A percentile compares a stretch with the other conserved stretches of the same genome.
Evolutionary conservation across 768 basidiomycete species (phyloP).

Genomic region (Pleurotus eryngii): DNA sequence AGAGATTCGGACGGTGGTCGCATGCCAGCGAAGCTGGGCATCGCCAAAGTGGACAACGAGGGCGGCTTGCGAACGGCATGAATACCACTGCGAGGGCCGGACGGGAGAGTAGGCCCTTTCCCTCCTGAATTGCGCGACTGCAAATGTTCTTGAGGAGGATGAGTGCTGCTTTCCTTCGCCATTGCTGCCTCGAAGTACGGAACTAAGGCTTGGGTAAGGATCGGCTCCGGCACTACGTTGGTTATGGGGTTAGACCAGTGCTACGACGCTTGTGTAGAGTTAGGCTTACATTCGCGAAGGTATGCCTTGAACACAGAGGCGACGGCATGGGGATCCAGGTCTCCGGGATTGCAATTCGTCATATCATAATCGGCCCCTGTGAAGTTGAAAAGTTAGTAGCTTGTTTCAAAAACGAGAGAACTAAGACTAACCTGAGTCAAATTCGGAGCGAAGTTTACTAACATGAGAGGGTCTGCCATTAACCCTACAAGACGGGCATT

Average conservation of each 20-base stretch:
- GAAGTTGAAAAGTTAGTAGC: slow-evolving; percentile 8
- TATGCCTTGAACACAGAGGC: slow-evolving; percentile 91
- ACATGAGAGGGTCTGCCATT: slow-evolving; percentile 83
- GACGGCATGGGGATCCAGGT: slow-evolving; percentile 93
- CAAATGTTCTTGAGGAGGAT: slow-evolving; percentile 16
- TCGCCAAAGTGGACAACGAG: slow-evolving; percentile 74
- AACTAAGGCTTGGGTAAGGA: slow-evolving; percentile 69
- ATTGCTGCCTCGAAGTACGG: slow-evolving; percentile 81
- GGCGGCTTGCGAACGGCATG: slow-evolving; percentile 66
- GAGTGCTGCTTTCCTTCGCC: slow-evolving; percentile 45
- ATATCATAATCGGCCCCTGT: slow-evolving; percentile 86
- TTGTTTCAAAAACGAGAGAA: neutral
- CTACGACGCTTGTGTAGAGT: slow-evolving; percentile 5
- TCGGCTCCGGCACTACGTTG: slow-evolving; percentile 75
- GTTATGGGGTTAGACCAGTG: neutral
- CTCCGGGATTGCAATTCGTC: slow-evolving; percentile 71
- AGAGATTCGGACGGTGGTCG: slow-evolving; percentile 61
- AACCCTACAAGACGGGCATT: slow-evolving; percentile 47
- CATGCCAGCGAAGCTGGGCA: slow-evolving; percentile 61
- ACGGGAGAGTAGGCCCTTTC: slow-evolving; percentile 26
- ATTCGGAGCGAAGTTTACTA: slow-evolving; percentile 69
- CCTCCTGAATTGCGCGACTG: slow-evolving; percentile 10
- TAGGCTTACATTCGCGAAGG: slow-evolving; percentile 80
- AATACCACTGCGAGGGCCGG: slow-evolving; percentile 33
- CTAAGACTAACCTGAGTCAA: slow-evolving; percentile 63